phyloP scores from a whole-genome alignment of 2,329 filamentous ascomycete species.

The Neonectria punicea region DNA sequence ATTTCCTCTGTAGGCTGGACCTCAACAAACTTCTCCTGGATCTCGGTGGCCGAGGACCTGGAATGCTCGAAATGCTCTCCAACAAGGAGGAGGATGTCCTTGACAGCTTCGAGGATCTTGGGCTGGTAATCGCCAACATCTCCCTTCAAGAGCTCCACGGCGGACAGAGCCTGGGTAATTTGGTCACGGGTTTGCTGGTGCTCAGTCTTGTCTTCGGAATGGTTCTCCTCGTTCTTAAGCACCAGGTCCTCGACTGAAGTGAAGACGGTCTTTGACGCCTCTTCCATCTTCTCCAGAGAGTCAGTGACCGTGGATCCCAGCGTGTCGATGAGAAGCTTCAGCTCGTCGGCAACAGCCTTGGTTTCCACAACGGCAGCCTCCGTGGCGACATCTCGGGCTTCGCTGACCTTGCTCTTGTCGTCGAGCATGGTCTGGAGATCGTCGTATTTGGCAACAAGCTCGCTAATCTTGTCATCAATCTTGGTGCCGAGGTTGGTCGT shows the following conservation, averaged over 20 bases:
- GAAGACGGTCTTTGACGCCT: slow-evolving; percentile 89
- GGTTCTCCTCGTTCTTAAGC: slow-evolving; percentile 78
- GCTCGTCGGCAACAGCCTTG: slow-evolving; percentile 85
- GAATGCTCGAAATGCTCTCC: slow-evolving; percentile 90
- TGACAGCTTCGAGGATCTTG: slow-evolving; percentile 85
- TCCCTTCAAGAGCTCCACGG: slow-evolving; percentile 79
- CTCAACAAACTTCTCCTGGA: slow-evolving; percentile 70
- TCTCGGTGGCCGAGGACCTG: slow-evolving; percentile 68
- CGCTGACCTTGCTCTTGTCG: slow-evolving; percentile 76
- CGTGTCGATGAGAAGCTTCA: slow-evolving; percentile 86
- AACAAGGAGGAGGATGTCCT: slow-evolving; percentile 85
- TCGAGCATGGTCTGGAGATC: slow-evolving; percentile 81
- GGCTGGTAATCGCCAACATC: slow-evolving; percentile 87
- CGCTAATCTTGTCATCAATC: slow-evolving; percentile 74
- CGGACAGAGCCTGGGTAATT: slow-evolving; percentile 77
- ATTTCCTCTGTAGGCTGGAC: slow-evolving; percentile 69
- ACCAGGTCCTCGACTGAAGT: slow-evolving; percentile 83
- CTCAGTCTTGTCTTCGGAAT: slow-evolving; percentile 78
- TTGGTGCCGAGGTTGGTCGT: slow-evolving; percentile 65
- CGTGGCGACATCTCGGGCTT: slow-evolving; percentile 77
- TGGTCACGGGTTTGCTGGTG: slow-evolving; percentile 86
- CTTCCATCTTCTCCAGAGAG: slow-evolving; percentile 85
- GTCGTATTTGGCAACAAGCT: slow-evolving; percentile 88
- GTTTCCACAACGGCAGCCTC: slow-evolving; percentile 79
- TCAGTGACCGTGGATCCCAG: slow-evolving; percentile 84